Evolutionary conservation across 2,329 filamentous ascomycete genomes (phyloP), one percentile per base, ranked within the genome.

Genomic region (Colletotrichum endophyticum): DNA sequence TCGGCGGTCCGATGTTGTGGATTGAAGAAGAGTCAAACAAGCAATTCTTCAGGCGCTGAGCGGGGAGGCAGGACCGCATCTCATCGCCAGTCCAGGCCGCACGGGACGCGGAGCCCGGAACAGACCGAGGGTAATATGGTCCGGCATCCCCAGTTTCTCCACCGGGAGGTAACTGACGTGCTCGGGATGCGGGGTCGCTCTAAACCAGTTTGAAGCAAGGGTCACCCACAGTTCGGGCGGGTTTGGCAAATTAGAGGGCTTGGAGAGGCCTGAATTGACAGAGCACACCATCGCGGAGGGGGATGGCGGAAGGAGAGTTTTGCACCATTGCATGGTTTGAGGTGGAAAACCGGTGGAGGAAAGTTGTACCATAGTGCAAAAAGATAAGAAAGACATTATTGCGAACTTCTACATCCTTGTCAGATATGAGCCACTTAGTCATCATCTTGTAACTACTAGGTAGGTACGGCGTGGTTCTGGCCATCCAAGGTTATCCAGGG

Each of bases 31-130:
- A n/a, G 7, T 44, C 12, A 16, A 3, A 13, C 22, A 3, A 27
- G 8, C 66, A 13, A 0, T 19, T 30, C 30, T 25, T 22, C 27
- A 27, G 25, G 36, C 34, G 6, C 0, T 53, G 44, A 22, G 44
- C 44, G n/a, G 44, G 44, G 44, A 53, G 44, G n/a, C n/a, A 39
- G 34, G 25, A 49, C 63, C 63, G 63, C 36, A 30, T 27, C 63
- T 66, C 63, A 44, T 69, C 32, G 0, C 15, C n/a, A 53, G n/a
- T 53, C 44, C 25, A 59, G 30, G 32, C 61, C 32, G 53, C 28
- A 53, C n/a, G 62, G 49, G 49, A 71, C 44, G 69, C 62, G 63
- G 66, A 71, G 59, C 67, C 67, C 67, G 59, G 72, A 71, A 74
- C 25, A 61, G 72, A 71, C 32, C 44, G 66, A 74, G 67, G 32